Conservation (phyloP, 2,329 filamentous ascomycete genomes). For the Claviceps sp. region DNA sequence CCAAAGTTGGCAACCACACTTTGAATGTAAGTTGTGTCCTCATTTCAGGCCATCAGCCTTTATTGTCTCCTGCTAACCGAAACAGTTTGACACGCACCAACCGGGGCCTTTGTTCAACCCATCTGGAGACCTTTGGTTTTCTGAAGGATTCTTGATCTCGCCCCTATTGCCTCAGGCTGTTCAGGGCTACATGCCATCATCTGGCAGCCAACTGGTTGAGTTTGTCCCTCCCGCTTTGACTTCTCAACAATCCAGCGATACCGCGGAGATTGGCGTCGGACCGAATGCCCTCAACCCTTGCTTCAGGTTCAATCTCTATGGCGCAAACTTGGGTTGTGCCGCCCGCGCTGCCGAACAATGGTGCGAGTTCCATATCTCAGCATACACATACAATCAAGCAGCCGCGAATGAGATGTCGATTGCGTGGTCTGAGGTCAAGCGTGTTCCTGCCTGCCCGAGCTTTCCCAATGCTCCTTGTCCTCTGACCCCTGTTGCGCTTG, state of each 20-base stretch:
- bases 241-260: constrained; percentile 16
- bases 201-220: constrained; percentile 26
- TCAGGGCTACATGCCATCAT: constrained; percentile 23
- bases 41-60: neutral
- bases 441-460: constrained; percentile 23
- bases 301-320: constrained; percentile 27
- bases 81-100: constrained; percentile 24
- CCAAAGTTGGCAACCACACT: constrained; percentile 24
- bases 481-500: constrained; percentile 22
- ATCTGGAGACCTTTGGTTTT: constrained; percentile 27
- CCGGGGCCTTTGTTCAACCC: constrained; percentile 27
- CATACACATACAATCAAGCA: constrained; percentile 23
- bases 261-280: constrained; percentile 26
- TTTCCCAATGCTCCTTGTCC: constrained; percentile 20
- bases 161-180: constrained; percentile 20
- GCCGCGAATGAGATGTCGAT: constrained; percentile 21
- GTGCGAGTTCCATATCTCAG: constrained; percentile 29
- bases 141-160: constrained; percentile 25
- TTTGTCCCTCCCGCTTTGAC: constrained; percentile 25
- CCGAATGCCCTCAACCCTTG: constrained; percentile 22
- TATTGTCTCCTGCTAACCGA: constrained; percentile 6
- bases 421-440: constrained; percentile 26
- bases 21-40: constrained; percentile 20
- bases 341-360: constrained; percentile 21
- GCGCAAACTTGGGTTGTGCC: constrained; percentile 26